A percentile compares a stretch with the other conserved stretches of the same genome.
Conservation (phyloP, 768 basidiomycete species). For the Galerina sulciceps region DNA sequence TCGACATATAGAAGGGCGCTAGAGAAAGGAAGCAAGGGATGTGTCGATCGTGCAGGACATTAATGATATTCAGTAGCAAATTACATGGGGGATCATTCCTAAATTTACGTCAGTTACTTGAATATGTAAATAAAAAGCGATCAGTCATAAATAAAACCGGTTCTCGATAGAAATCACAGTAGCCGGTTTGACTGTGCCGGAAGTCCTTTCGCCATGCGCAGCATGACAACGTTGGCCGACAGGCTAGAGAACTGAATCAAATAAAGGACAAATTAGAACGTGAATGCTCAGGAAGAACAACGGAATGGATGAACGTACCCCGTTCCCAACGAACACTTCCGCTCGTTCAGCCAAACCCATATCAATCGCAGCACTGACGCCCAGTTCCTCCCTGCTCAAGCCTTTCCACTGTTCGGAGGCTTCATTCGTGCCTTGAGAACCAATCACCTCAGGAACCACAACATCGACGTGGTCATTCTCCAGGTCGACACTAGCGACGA, state of each 20-base stretch:
- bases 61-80: too few relatives aligned
- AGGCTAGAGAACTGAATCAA: constrained; percentile 49
- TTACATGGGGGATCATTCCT: too few relatives aligned
- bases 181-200: constrained; percentile 1
- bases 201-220: constrained; percentile 43
- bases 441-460: too few relatives aligned
- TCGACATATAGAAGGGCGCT: too few relatives aligned
- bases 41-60: too few relatives aligned
- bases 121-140: too few relatives aligned
- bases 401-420: background rate
- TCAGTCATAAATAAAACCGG: background rate
- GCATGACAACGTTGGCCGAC: constrained; percentile 53
- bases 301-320: constrained; percentile 41
- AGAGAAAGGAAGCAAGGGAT: too few relatives aligned
- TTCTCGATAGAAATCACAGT: background rate
- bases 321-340: constrained; percentile 66
- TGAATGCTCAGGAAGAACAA: constrained; percentile 1
- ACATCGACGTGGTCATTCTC: constrained; percentile 24
- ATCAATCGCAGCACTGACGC: constrained; percentile 58
- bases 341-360: constrained; percentile 64
- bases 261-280: background rate
- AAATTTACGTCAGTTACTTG: too few relatives aligned
- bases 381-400: constrained; percentile 48
- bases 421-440: background rate
- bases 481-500: constrained; percentile 40